Percentiles rank a stretch among this genome's conserved stretches.
These are phyloP conservation scores for Vitis hybrid DNA, from an alignment of 177 flowering plant species.

Conservation along the genomic window DNA sequence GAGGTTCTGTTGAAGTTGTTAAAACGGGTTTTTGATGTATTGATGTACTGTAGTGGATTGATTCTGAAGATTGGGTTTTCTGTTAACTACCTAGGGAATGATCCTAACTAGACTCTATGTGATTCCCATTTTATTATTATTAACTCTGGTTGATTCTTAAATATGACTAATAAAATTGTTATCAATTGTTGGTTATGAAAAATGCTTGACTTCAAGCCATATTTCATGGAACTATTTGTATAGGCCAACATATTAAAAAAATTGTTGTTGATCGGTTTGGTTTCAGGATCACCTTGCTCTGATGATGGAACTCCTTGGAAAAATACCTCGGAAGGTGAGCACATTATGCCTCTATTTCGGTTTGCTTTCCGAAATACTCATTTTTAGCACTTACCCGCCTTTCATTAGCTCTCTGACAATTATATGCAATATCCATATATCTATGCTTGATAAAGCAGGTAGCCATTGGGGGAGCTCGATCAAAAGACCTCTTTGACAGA, in stretches of 20 bases:
- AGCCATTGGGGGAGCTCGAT: conserved; percentile 67
- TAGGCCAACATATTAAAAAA: no score
- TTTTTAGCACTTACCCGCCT: neutral
- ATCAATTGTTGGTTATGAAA: neutral
- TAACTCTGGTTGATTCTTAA: neutral
- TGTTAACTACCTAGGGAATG: neutral
- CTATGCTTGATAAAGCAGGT: conserved; percentile 40
- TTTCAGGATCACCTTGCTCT: conserved; percentile 85
- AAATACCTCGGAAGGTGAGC: conserved; percentile 89
- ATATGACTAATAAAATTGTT: neutral
- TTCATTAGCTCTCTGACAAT: neutral
- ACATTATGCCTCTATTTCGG: neutral
- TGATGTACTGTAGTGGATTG: neutral
- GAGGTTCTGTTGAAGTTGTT: no score
- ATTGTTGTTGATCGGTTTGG: conserved; percentile 7
- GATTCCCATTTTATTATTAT: neutral
- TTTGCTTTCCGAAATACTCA: no score
- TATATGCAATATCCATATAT: conserved; percentile 5
- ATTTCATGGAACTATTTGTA: no score
- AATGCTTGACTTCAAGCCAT: neutral
- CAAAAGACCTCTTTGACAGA: conserved; percentile 84
- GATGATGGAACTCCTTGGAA: conserved; percentile 97
- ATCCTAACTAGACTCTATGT: neutral
- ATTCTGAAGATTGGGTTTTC: neutral
- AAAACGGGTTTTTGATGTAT: no score